These are phyloP conservation scores for Ilex asprella DNA, from an alignment of 257 asterid genomes.

Conservation along the genomic window DNA sequence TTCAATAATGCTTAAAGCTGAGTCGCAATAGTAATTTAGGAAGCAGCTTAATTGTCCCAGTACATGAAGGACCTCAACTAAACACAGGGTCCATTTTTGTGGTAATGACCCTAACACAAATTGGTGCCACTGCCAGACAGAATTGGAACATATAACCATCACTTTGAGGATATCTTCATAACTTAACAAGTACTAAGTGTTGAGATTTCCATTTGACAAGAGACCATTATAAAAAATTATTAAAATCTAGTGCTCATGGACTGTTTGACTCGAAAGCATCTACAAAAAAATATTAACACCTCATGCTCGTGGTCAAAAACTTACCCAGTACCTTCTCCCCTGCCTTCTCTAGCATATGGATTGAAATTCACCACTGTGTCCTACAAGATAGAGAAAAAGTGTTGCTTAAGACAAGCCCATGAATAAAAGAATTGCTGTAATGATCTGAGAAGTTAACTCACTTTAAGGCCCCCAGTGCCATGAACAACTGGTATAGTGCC, in stretches of 20 bases:
- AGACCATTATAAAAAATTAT: too few species aligned
- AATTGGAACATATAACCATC: too few species aligned
- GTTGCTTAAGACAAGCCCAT: neutral
- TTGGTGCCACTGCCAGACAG: too few species aligned
- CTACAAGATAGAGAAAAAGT: slow-evolving; percentile 24
- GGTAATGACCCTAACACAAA: too few species aligned
- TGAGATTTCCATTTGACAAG: too few species aligned
- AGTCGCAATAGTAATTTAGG: too few species aligned
- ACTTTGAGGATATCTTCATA: neutral
- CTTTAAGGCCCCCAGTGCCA: slow-evolving; percentile 88
- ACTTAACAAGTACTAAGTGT: neutral
- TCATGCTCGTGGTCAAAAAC: slow-evolving; percentile 18
- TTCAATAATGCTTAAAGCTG: too few species aligned
- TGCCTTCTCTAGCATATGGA: slow-evolving; percentile 67
- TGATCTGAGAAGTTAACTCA: slow-evolving; percentile 26
- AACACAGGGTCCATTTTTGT: too few species aligned
- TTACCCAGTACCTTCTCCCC: slow-evolving; percentile 92
- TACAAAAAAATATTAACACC: neutral
- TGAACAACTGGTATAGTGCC: slow-evolving; percentile 93
- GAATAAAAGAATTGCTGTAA: neutral
- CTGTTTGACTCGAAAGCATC: neutral
- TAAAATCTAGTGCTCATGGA: too few species aligned
- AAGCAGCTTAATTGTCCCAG: too few species aligned
- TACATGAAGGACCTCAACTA: too few species aligned
- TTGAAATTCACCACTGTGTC: slow-evolving; percentile 75